These are phyloP conservation scores for Nadsonia commutata DNA, from an alignment of 1,139 yeast genomes.

Conservation along the genomic window DNA sequence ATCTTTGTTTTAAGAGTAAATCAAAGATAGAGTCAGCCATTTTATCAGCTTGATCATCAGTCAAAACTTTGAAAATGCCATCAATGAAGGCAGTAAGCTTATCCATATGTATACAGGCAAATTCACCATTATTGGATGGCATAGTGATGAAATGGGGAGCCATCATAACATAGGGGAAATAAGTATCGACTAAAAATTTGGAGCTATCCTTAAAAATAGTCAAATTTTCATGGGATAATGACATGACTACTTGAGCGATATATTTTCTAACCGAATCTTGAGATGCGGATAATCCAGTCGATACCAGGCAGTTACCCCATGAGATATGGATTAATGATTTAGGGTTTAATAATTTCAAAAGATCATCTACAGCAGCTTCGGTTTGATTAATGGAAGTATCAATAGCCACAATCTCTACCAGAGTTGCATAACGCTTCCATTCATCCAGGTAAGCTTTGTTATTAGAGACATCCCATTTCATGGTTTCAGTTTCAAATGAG, in stretches of 20 bases:
- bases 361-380: conserved; percentile 59
- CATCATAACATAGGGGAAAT: conserved; percentile 49
- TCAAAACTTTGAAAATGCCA: conserved; percentile 33
- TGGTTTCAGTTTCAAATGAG: conserved; percentile 29
- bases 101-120: conserved; percentile 45
- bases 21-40: background rate
- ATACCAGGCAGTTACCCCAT: conserved; percentile 61
- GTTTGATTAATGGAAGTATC: conserved; percentile 84
- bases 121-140: conserved; percentile 17
- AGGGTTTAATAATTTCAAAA: conserved; percentile 40
- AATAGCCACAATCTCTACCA: conserved; percentile 67
- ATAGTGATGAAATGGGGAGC: conserved; percentile 42
- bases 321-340: conserved; percentile 38
- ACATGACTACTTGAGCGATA: conserved; percentile 41
- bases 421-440: conserved; percentile 62
- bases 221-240: conserved; percentile 35
- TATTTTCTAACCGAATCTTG: conserved; percentile 69
- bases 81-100: conserved; percentile 34
- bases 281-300: conserved; percentile 65
- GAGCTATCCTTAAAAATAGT: conserved; percentile 33
- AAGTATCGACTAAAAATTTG: conserved; percentile 34
- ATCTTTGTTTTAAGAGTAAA: conserved; percentile 9
- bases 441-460: conserved; percentile 28
- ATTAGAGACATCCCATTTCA: conserved; percentile 33
- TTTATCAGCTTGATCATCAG: conserved; percentile 25